Base-by-base conservation (phyloP, 495 filamentous ascomycete genomes). In the Penicillium verhagenii region DNA sequence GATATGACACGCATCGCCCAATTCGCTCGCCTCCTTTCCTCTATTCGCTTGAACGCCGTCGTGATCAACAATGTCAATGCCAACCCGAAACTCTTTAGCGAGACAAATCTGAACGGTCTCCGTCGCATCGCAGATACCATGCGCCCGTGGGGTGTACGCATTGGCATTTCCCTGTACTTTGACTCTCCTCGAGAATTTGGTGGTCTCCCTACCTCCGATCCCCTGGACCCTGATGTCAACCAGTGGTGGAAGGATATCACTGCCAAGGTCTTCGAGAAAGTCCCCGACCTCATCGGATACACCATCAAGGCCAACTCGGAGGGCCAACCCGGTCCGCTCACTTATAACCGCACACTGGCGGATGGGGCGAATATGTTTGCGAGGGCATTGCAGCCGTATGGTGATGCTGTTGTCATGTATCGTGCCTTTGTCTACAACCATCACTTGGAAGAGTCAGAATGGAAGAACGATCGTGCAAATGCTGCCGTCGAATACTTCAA, bases 61-160 rank as follows among this genome's bases (percentile, higher is more conserved):
- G 62, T 89, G 3, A 78, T 87, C 64, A 90, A 90, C 70, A 89
- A 90, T 50, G 86, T 89, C 57, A 90, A 90, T 60, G 84, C 87
- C 13, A 84, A 88, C 57, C 72, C 79, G 1, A 73, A 71, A 0
- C 67, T 86, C 5, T 70, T 90, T 40, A 82, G 59, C 4, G 54
- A 74, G 2, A 51, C 67, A 2, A 89, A 88, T 54, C 78, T 88
- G 54, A 73, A 79, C 25, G 85, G 87, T 0, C 65, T 90, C 4
- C 79, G 69, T 9, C 69, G 82, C 25, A 77, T 90, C 35, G 86
- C 86, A 4, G 81, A 88, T 64, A 77, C 69, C 6, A 79, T 88
- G 63, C 73, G 87, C 4, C 86, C 87, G 0, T 89, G 83, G 63
- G 87, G 87, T 24, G 75, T 90, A 2, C 79, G 81, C 47, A 57